Evolutionary conservation across 2,329 filamentous ascomycete genomes (phyloP).

Genomic region (Zalaria obscura): DNA sequence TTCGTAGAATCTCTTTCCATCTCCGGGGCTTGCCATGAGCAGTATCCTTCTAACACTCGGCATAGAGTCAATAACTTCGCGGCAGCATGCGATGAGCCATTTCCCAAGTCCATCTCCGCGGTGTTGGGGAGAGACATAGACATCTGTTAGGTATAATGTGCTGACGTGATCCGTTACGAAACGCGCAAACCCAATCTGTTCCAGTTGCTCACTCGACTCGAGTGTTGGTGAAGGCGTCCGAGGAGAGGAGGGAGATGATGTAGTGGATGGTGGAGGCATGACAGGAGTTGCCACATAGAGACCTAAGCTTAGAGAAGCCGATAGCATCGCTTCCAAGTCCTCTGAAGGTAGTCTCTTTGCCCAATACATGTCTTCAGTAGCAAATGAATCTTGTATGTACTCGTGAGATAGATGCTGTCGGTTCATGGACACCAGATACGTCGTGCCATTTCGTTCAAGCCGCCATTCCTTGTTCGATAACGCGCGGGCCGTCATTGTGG

Average conservation of each 20-base stretch:
- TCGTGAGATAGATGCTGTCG: conserved; percentile 7
- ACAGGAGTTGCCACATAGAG: conserved; percentile 10
- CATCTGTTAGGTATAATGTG: conserved; percentile 13
- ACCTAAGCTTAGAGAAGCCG: conserved; percentile 13
- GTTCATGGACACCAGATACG: conserved; percentile 10
- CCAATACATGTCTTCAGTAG: conserved; percentile 16
- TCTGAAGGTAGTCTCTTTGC: conserved; percentile 10
- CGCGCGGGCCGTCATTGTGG: too few species aligned
- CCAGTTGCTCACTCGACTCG: conserved; percentile 5
- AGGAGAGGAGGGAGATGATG: conserved; percentile 10
- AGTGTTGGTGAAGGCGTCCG: conserved; percentile 11
- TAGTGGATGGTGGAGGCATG: conserved; percentile 3
- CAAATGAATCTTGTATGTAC: conserved; percentile 15
- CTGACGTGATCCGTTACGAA: conserved; percentile 15
- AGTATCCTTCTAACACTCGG: conserved; percentile 10
- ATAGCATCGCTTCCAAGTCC: conserved; percentile 10
- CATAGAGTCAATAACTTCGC: conserved; percentile 9
- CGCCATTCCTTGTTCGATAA: background rate
- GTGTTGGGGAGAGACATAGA: conserved; percentile 10
- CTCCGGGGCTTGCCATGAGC: conserved; percentile 8
- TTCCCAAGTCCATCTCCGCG: conserved; percentile 10
- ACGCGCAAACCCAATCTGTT: conserved; percentile 15
- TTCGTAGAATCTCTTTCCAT: conserved; percentile 10
- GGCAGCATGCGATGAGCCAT: conserved; percentile 12
- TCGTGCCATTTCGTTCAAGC: background rate